A percentile compares a stretch with the other conserved stretches of the same genome.
Evolutionary conservation across 805 yeast species (phyloP).

Genomic region (Wickerhamomyces strasburgensis): DNA sequence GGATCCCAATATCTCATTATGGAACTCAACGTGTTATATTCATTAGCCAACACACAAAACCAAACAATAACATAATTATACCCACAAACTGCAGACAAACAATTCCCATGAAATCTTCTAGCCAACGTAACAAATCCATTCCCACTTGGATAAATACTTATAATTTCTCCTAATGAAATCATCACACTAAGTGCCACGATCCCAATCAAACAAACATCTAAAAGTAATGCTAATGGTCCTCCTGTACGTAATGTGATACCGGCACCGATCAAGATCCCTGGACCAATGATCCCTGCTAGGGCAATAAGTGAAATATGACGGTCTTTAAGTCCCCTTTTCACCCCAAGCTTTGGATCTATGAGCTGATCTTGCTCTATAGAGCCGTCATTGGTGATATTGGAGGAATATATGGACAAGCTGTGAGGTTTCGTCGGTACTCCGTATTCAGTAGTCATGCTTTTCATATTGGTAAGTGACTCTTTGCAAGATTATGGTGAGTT

Average conservation of each 20-base stretch:
- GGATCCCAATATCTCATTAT: conserved; percentile 40
- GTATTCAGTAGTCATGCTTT: too few relatives aligned
- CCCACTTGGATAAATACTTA: conserved; percentile 49
- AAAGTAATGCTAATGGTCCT: conserved; percentile 46
- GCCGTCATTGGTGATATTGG: neutral
- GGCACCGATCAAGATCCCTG: conserved; percentile 53
- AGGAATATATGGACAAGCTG: too few relatives aligned
- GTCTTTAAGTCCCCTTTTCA: conserved; percentile 44
- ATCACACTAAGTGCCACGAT: conserved; percentile 50
- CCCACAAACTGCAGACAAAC: conserved; percentile 53
- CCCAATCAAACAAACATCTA: conserved; percentile 48
- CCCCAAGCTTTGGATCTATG: conserved; percentile 15
- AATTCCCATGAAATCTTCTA: conserved; percentile 45
- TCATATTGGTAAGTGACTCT: too few relatives aligned
- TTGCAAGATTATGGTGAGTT: too few relatives aligned
- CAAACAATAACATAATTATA: conserved; percentile 53
- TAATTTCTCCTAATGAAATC: conserved; percentile 53
- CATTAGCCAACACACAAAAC: conserved; percentile 53
- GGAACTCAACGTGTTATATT: conserved; percentile 49
- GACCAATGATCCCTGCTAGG: conserved; percentile 56
- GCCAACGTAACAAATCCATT: conserved; percentile 45
- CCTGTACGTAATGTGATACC: conserved; percentile 45
- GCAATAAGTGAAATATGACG: conserved; percentile 49
- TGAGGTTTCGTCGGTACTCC: too few relatives aligned
- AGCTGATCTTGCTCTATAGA: neutral